phyloP scores from a whole-genome alignment of 2,329 filamentous ascomycete genomes.

The Seiridium unicorne region DNA sequence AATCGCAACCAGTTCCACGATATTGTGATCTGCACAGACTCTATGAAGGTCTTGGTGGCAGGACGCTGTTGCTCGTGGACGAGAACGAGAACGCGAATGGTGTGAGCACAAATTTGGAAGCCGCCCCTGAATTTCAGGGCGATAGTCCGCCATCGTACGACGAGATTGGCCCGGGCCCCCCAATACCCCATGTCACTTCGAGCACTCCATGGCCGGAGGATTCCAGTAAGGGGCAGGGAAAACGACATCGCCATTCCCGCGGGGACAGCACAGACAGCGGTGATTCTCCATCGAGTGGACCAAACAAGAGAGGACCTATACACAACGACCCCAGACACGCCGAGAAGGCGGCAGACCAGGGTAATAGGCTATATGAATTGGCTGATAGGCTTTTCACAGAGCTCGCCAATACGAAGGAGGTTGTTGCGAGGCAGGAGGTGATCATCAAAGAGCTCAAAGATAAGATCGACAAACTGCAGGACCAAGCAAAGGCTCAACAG shows the following conservation, averaged over 20 bases:
- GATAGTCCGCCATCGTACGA: constrained; percentile 8
- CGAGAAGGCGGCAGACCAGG: not conserved
- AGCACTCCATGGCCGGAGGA: not conserved
- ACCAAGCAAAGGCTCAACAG: not conserved
- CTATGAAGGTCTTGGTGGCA: constrained; percentile 8
- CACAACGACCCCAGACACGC: not conserved
- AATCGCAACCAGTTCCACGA: not conserved
- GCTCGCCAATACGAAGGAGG: constrained; percentile 1
- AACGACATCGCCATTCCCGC: constrained; percentile 6
- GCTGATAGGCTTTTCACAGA: constrained; percentile 2
- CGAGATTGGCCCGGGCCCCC: constrained; percentile 8
- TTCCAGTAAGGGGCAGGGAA: not conserved
- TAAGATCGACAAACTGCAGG: not conserved
- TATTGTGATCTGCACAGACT: constrained; percentile 10
- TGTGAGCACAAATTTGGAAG: not conserved
- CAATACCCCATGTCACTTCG: not conserved
- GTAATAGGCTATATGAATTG: not conserved
- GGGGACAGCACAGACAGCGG: not conserved
- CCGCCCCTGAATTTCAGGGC: not conserved
- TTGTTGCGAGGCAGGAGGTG: constrained; percentile 1
- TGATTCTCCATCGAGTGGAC: not conserved
- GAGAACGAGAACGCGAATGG: not conserved
- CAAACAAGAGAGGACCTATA: not conserved
- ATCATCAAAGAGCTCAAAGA: constrained; percentile 3
- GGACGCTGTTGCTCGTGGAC: not conserved